A percentile compares a stretch with the other conserved stretches of the same genome.
Conservation (phyloP, 371 early-diverging fungal species). For the Mucor irregularis region DNA sequence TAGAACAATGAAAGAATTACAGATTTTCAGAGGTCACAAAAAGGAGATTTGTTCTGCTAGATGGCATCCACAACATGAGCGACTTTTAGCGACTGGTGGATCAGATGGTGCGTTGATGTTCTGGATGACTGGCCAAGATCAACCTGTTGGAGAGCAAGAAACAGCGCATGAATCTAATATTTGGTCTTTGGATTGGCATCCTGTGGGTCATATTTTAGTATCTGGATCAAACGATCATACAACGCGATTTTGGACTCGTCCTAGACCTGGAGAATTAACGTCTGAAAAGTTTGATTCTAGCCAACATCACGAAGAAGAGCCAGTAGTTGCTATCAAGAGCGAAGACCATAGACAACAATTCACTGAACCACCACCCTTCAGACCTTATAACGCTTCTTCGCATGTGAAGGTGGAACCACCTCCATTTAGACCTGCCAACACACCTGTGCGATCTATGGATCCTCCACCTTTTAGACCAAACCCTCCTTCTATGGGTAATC, state of each 20-base stretch:
- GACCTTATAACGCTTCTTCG: conserved; percentile 33
- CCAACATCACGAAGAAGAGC: conserved; percentile 55
- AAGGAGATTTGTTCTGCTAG: conserved; percentile 96
- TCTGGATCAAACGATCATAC: conserved; percentile 98
- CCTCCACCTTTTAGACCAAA: conserved; percentile 40
- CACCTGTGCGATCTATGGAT: conserved; percentile 15
- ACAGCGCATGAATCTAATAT: conserved; percentile 94
- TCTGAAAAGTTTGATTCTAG: conserved; percentile 63
- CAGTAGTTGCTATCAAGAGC: conserved; percentile 12
- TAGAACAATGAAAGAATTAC: conserved; percentile 93
- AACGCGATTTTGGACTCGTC: conserved; percentile 98
- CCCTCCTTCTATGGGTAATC: not conserved
- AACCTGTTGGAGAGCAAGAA: conserved; percentile 76
- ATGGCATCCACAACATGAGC: conserved; percentile 96
- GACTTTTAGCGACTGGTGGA: conserved; percentile 93
- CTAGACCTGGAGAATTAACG: conserved; percentile 87
- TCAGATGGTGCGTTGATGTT: conserved; percentile 93
- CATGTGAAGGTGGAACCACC: conserved; percentile 43
- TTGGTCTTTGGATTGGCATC: conserved; percentile 99
- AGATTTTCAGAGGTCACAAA: conserved; percentile 89
- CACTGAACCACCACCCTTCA: conserved; percentile 47
- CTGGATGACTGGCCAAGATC: conserved; percentile 86
- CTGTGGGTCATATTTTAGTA: conserved; percentile 96
- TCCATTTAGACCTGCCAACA: conserved; percentile 36
- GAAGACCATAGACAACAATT: conserved; percentile 44